Evolutionary conservation across 2,329 filamentous ascomycete species (phyloP).

Genomic region (Colletotrichum neosansevieriae): DNA sequence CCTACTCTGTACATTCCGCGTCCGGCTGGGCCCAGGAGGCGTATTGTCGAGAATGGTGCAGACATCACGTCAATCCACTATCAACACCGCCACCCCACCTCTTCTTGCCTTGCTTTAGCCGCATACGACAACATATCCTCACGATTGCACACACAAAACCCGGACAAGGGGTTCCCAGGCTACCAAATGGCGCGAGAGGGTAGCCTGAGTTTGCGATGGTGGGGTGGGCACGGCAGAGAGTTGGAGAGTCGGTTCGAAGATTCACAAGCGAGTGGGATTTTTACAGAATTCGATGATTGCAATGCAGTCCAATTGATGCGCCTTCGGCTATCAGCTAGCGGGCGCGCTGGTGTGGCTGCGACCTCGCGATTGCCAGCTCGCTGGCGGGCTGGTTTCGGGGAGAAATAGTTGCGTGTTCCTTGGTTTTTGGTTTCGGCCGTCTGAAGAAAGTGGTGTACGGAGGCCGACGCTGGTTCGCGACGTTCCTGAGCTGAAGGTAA

Average conservation of each 20-base stretch:
- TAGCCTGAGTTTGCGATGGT: not conserved
- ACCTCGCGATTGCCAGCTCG: slow-evolving; percentile 18
- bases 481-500: slow-evolving; percentile 35
- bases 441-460: slow-evolving; percentile 28
- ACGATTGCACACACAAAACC: not conserved
- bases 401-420: slow-evolving; percentile 17
- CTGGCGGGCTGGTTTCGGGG: not conserved
- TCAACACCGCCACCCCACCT: slow-evolving; percentile 5
- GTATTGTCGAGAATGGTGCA: slow-evolving; percentile 15
- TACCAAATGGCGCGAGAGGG: slow-evolving; percentile 15
- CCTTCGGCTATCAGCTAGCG: slow-evolving; percentile 10
- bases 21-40: slow-evolving; percentile 1
- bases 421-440: slow-evolving; percentile 5
- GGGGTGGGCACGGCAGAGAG: slow-evolving; percentile 18
- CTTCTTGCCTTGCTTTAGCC: slow-evolving; percentile 34
- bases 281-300: slow-evolving; percentile 20
- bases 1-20: slow-evolving; percentile 8
- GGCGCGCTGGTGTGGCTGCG: slow-evolving; percentile 9
- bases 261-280: slow-evolving; percentile 30
- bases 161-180: slow-evolving; percentile 14
- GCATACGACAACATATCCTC: slow-evolving; percentile 10
- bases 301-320: slow-evolving; percentile 28
- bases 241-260: not conserved
- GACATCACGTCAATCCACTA: slow-evolving; percentile 23
- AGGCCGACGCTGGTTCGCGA: slow-evolving; percentile 32